Conservation (phyloP, 2,329 filamentous ascomycete species). For the Fusarium vanettenii region DNA sequence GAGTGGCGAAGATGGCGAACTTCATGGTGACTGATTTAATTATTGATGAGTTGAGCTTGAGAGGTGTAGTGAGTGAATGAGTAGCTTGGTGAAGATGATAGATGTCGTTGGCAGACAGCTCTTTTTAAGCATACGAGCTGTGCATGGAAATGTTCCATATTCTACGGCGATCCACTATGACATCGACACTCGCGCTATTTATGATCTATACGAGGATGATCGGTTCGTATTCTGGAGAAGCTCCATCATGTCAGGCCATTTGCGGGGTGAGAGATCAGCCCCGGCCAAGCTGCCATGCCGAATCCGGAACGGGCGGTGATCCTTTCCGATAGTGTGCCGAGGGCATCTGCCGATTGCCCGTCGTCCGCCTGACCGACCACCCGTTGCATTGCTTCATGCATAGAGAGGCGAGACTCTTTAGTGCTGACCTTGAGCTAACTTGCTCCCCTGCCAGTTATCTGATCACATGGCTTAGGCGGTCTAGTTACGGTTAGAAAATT, state of each 20-base stretch:
- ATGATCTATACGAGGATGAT: conserved; percentile 11
- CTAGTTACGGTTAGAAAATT: neutral
- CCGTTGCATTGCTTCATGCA: neutral
- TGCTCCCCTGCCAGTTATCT: neutral
- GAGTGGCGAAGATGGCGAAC: conserved; percentile 37
- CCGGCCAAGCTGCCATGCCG: neutral
- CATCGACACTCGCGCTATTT: conserved; percentile 14
- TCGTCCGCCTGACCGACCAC: neutral
- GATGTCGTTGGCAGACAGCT: conserved; percentile 3
- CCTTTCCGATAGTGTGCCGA: neutral
- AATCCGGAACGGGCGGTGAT: neutral
- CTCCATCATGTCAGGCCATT: neutral
- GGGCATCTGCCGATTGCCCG: neutral
- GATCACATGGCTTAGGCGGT: neutral
- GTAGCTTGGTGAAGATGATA: neutral
- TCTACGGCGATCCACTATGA: neutral
- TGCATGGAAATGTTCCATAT: neutral
- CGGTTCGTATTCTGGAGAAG: conserved; percentile 8
- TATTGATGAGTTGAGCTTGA: neutral
- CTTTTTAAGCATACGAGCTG: conserved; percentile 6
- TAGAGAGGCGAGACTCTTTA: neutral
- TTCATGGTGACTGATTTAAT: conserved; percentile 42
- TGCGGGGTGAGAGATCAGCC: neutral
- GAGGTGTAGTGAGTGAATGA: neutral
- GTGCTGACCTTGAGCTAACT: neutral